A percentile compares a stretch with the other conserved stretches of the same genome.
Evolutionary conservation across 805 yeast genomes (phyloP).

Genomic region (Lachancea cidri): DNA sequence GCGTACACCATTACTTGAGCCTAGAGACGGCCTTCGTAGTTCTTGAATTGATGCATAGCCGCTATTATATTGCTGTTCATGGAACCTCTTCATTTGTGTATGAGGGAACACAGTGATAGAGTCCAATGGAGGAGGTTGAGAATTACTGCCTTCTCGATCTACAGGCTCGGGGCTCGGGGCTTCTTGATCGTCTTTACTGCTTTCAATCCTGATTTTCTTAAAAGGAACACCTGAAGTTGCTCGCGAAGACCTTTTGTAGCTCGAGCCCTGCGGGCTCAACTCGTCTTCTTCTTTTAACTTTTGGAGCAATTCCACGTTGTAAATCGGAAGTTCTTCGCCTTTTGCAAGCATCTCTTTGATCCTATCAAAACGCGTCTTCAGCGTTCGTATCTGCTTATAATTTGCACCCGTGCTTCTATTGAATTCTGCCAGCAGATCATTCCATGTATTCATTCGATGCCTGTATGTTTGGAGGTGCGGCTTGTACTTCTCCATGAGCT

Average conservation of each 20-base stretch:
- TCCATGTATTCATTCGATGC: slow-evolving; percentile 26
- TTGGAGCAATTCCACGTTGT: slow-evolving; percentile 12
- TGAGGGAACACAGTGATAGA: slow-evolving; percentile 12
- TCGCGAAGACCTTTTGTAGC: neutral
- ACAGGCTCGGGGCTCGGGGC: neutral
- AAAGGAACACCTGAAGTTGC: neutral
- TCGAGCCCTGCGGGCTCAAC: neutral
- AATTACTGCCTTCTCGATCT: neutral
- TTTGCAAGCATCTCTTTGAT: slow-evolving; percentile 14
- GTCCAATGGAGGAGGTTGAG: slow-evolving; percentile 10
- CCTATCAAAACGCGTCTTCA: slow-evolving; percentile 27
- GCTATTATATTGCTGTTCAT: slow-evolving; percentile 1
- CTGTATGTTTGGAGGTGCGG: slow-evolving; percentile 28
- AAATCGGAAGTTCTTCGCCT: slow-evolving; percentile 10
- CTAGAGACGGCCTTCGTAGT: neutral
- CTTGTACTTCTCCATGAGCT: slow-evolving; percentile 21
- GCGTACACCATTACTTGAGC: neutral
- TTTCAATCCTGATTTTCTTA: neutral
- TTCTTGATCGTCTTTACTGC: neutral
- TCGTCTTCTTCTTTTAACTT: slow-evolving; percentile 10
- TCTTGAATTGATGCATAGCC: neutral
- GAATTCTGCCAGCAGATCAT: slow-evolving; percentile 20
- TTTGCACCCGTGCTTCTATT: slow-evolving; percentile 19
- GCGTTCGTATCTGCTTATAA: slow-evolving; percentile 29
- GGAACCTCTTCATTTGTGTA: slow-evolving; percentile 10